Evolutionary conservation across 805 yeast species (phyloP).

Genomic region (Maudiozyma saulgeensis): DNA sequence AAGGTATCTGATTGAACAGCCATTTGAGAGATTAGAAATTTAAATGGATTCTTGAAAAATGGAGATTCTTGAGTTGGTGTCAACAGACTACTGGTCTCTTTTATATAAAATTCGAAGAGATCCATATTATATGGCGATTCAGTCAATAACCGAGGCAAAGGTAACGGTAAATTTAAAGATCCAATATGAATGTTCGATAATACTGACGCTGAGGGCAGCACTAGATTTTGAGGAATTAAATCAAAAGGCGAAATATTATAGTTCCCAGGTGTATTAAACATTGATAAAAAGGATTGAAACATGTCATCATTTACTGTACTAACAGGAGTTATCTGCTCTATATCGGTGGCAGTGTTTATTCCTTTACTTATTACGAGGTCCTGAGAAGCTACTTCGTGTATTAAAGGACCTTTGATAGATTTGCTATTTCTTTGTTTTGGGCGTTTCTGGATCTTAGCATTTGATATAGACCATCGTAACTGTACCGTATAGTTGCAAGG

Average conservation of each 20-base stretch:
- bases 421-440: background rate
- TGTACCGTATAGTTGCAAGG: constrained; percentile 56
- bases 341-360: background rate
- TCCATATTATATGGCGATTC: constrained; percentile 53
- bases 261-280: background rate
- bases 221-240: background rate
- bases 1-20: constrained; percentile 50
- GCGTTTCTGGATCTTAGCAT: background rate
- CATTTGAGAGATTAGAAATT: constrained; percentile 53
- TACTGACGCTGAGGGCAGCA: background rate
- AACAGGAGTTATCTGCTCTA: background rate
- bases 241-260: background rate
- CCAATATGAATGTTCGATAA: background rate
- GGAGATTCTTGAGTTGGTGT: constrained; percentile 55
- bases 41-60: constrained; percentile 56
- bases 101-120: constrained; percentile 52
- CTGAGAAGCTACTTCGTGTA: too few relatives aligned
- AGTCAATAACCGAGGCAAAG: constrained; percentile 51
- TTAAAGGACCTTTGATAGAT: too few relatives aligned
- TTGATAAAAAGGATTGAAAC: background rate
- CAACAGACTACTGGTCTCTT: constrained; percentile 49
- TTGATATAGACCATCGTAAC: constrained; percentile 43
- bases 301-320: background rate
- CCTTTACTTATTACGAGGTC: background rate
- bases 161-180: constrained; percentile 15